Base-by-base conservation (phyloP, 169 alveolate species). In the Eimeria necatrix region DNA sequence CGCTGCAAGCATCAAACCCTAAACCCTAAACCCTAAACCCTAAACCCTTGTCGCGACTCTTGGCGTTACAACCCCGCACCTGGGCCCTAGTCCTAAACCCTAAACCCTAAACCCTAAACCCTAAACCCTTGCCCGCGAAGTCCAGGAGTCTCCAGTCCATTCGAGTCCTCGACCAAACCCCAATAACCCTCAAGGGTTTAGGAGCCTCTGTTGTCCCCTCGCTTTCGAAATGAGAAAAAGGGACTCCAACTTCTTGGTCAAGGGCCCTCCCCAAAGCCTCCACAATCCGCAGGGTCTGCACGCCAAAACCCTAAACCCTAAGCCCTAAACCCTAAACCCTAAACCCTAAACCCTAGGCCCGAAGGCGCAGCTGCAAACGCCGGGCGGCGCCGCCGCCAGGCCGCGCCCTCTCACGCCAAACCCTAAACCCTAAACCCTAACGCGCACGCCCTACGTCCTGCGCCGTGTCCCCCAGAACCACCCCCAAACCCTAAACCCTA, bases 211-310 rank as follows among this genome's bases (percentile, higher is more conserved):
- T 51, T 9, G n/a, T 0, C 18, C 68, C 88, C 68, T 49, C 68
- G 4, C 22, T 20, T 7, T 78, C 88, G 22, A 48, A 78, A 20
- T 78, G 26, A 46, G 88, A 78, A 7, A 78, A 7, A 46, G 88
- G 48, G n/a, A 78, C 68, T 4, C 70, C 88, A 4, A 78, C 88
- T 16, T 78, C 88, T 24, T 46, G 61, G 18, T 78, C 88, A 0
- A 78, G 26, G 32, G 88, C 88, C 59, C 88, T 7, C 46, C 88
- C 88, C 70, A 78, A n/a, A 5, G 88, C 56, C 88, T 78, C 88
- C 12, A 78, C 88, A 51, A 78, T 51, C 10, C 88, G 88, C 88
- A 78, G 88, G 4, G 88, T 78, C 88, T 78, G 88, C 61, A 78
- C 88, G 26, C 68, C 24, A 7, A 78, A 46, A 78, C 70, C 70